These are phyloP conservation scores for Pichia nanzhaoensis DNA, from an alignment of 805 yeast genomes.

Conservation along the genomic window DNA sequence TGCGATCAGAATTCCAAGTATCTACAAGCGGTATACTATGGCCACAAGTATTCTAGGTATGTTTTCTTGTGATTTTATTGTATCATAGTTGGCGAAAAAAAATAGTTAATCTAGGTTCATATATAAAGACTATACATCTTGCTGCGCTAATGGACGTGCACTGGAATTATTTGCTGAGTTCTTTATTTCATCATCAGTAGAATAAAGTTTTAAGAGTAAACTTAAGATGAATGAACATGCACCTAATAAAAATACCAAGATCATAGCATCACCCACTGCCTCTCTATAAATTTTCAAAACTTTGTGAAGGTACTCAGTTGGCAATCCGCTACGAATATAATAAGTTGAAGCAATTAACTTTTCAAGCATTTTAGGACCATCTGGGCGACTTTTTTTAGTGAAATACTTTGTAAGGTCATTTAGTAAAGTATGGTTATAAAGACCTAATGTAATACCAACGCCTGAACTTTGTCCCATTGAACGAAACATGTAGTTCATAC, in stretches of 20 bases:
- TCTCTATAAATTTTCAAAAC: slow-evolving; percentile 27
- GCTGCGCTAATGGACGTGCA: too few relatives aligned
- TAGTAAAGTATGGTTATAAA: slow-evolving; percentile 30
- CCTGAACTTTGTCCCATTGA: slow-evolving; percentile 43
- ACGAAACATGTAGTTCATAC: slow-evolving; percentile 43
- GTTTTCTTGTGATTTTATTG: too few relatives aligned
- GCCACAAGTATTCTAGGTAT: too few relatives aligned
- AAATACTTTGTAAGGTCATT: slow-evolving; percentile 30
- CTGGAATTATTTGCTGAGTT: background rate
- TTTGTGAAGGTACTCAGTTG: slow-evolving; percentile 18
- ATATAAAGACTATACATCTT: too few relatives aligned
- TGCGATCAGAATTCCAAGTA: background rate
- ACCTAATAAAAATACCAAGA: slow-evolving; percentile 23
- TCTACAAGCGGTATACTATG: too few relatives aligned
- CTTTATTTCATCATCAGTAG: background rate
- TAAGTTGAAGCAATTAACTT: slow-evolving; percentile 21
- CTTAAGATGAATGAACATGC: slow-evolving; percentile 20
- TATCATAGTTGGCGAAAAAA: too few relatives aligned
- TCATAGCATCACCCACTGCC: slow-evolving; percentile 23
- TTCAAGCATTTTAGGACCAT: slow-evolving; percentile 20
- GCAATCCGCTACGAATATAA: slow-evolving; percentile 29
- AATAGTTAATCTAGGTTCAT: too few relatives aligned
- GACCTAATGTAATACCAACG: slow-evolving; percentile 35
- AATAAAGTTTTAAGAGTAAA: slow-evolving; percentile 19
- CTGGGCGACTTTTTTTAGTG: slow-evolving; percentile 17